These are phyloP conservation scores for Tolypocladium album DNA, from an alignment of 2,329 filamentous ascomycete genomes.

Conservation along the genomic window DNA sequence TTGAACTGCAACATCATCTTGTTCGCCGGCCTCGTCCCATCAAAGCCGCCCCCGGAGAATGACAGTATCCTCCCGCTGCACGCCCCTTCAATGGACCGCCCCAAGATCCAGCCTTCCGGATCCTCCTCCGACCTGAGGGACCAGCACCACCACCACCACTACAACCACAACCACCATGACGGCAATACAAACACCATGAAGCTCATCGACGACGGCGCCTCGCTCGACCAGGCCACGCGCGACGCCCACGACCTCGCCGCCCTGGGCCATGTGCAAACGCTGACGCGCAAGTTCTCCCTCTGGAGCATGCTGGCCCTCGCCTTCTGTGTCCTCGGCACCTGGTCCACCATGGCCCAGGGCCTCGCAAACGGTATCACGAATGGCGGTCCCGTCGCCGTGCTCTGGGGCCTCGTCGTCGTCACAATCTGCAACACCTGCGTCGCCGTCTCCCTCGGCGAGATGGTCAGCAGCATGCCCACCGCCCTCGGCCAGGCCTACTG, in stretches of 20 bases:
- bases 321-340: conserved; percentile 47
- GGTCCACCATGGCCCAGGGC: conserved; percentile 44
- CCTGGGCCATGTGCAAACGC: conserved; percentile 27
- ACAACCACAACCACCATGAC: background rate
- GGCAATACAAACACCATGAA: background rate
- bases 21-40: background rate
- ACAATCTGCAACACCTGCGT: conserved; percentile 41
- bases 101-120: conserved; percentile 1
- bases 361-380: conserved; percentile 37
- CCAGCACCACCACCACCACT: no score
- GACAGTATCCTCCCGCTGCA: background rate
- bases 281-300: conserved; percentile 36
- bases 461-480: conserved; percentile 48
- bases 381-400: conserved; percentile 41
- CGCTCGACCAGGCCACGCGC: conserved; percentile 15
- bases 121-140: background rate
- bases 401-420: conserved; percentile 45
- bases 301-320: conserved; percentile 48
- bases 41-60: conserved; percentile 1
- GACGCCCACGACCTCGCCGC: conserved; percentile 29
- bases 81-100: conserved; percentile 5
- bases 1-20: background rate
- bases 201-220: conserved; percentile 5
- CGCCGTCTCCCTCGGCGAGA: conserved; percentile 42
- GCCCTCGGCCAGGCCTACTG: conserved; percentile 50